phyloP scores from a whole-genome alignment of 2,329 filamentous ascomycete species.

The Setomelanomma holmii region DNA sequence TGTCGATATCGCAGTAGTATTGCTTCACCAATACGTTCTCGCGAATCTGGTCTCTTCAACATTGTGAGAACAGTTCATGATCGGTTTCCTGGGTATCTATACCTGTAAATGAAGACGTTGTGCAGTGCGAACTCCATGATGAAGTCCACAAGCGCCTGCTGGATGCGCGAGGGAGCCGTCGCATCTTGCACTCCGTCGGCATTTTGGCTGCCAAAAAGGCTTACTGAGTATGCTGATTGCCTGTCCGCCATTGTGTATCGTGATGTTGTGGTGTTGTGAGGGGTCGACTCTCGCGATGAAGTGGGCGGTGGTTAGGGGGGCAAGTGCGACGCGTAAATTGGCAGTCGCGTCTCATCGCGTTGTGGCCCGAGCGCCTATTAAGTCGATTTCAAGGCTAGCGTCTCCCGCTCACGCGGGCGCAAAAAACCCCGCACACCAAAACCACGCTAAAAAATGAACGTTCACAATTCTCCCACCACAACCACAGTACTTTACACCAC shows the following conservation, averaged over 20 bases:
- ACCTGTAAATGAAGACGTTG: slow-evolving; percentile 92
- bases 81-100: neutral
- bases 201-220: slow-evolving; percentile 67
- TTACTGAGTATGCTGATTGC: slow-evolving; percentile 84
- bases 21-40: slow-evolving; percentile 95
- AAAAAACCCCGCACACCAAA: too few species aligned
- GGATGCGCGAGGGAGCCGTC: slow-evolving; percentile 57
- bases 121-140: slow-evolving; percentile 93
- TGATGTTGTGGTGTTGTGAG: slow-evolving; percentile 15
- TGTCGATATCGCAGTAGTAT: slow-evolving; percentile 95
- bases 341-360: slow-evolving; percentile 24
- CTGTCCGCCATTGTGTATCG: slow-evolving; percentile 63
- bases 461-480: too few species aligned
- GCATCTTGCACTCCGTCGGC: slow-evolving; percentile 43
- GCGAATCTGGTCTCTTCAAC: slow-evolving; percentile 82
- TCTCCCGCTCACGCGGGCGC: too few species aligned
- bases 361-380: slow-evolving; percentile 8
- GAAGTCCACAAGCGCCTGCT: slow-evolving; percentile 84
- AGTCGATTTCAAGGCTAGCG: slow-evolving; percentile 1
- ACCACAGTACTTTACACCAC: too few species aligned
- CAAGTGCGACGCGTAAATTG: slow-evolving; percentile 21
- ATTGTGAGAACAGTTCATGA: slow-evolving; percentile 38
- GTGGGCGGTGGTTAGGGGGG: slow-evolving; percentile 18
- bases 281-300: slow-evolving; percentile 12
- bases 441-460: too few species aligned